These are phyloP conservation scores for Crithidia acanthocephali DNA, from an alignment of 208 protist genomes.

Conservation along the genomic window DNA sequence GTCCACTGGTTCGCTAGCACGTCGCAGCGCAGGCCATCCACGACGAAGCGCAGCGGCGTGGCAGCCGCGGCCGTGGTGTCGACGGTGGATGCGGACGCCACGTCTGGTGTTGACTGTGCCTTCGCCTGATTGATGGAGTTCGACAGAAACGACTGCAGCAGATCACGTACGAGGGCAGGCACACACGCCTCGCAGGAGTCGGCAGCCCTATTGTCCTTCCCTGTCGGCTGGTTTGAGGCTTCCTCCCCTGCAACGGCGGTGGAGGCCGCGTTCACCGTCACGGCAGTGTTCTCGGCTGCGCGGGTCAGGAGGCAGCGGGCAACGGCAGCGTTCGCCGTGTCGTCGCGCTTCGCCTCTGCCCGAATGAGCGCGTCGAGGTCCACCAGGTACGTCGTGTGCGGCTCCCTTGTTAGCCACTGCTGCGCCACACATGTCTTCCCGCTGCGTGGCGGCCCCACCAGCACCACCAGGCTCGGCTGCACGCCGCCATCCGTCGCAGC, in stretches of 20 bases:
- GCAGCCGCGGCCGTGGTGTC: neutral
- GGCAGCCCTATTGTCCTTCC: neutral
- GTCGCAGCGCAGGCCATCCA: constrained; percentile 74
- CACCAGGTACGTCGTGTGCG: constrained; percentile 30
- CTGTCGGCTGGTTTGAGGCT: neutral
- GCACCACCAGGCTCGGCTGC: constrained; percentile 44
- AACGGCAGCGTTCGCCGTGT: constrained; percentile 69
- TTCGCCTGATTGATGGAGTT: constrained; percentile 13
- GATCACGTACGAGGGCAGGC: constrained; percentile 34
- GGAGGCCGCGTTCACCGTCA: neutral
- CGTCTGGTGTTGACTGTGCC: neutral
- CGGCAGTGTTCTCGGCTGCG: neutral
- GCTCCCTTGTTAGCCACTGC: constrained; percentile 35
- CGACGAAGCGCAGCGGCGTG: constrained; percentile 39
- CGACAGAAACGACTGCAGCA: constrained; percentile 33
- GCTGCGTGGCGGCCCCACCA: constrained; percentile 80
- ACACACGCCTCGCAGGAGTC: constrained; percentile 19
- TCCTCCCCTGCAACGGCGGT: neutral
- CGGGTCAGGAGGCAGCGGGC: constrained; percentile 63
- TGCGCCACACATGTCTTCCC: constrained; percentile 75
- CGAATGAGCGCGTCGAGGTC: constrained; percentile 63
- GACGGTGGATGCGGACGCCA: neutral
- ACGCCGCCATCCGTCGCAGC: neutral
- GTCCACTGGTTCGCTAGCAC: constrained; percentile 54
- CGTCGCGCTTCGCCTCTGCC: constrained; percentile 65